Conservation (phyloP, 495 filamentous ascomycete species). For the Xylaria flabelliformis region DNA sequence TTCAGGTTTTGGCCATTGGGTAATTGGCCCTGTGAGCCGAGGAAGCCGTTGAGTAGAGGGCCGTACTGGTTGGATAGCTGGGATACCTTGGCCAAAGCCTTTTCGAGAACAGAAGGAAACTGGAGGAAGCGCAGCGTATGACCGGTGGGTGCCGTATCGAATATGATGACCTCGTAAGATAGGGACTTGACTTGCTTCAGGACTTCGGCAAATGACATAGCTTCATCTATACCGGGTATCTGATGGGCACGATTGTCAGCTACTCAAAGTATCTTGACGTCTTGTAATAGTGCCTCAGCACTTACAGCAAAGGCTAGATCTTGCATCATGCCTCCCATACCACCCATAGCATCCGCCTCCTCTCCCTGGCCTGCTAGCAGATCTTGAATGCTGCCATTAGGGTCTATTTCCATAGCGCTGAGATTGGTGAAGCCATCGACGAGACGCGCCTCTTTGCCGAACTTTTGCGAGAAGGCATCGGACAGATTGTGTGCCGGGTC, state of each 20-base stretch:
- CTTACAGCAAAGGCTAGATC: slow-evolving; percentile 68
- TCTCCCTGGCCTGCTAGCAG: slow-evolving; percentile 83
- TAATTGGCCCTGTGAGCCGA: slow-evolving; percentile 78
- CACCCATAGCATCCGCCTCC: slow-evolving; percentile 64
- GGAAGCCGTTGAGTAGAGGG: slow-evolving; percentile 91
- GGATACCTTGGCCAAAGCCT: slow-evolving; percentile 94
- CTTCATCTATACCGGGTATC: slow-evolving; percentile 99
- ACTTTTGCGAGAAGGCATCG: slow-evolving; percentile 98
- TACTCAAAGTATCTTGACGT: neutral
- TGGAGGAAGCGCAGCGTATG: slow-evolving; percentile 99
- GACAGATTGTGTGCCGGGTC: slow-evolving; percentile 98
- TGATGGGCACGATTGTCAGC: slow-evolving; percentile 41
- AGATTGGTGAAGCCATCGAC: slow-evolving; percentile 92
- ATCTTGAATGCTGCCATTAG: slow-evolving; percentile 97
- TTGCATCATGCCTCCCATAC: slow-evolving; percentile 67
- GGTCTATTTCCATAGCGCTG: slow-evolving; percentile 99
- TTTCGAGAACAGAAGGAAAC: slow-evolving; percentile 97
- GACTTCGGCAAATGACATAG: slow-evolving; percentile 99
- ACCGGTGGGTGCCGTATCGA: slow-evolving; percentile 98
- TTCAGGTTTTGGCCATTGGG: slow-evolving; percentile 90
- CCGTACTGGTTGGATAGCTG: slow-evolving; percentile 94
- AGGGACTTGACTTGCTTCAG: slow-evolving; percentile 99
- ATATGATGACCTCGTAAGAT: slow-evolving; percentile 97
- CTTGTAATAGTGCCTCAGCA: neutral
- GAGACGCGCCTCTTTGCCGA: slow-evolving; percentile 95